A percentile compares a stretch with the other conserved stretches of the same genome.
Evolutionary conservation across 306 rosid species (phyloP).

Genomic region (Malus orientalis): DNA sequence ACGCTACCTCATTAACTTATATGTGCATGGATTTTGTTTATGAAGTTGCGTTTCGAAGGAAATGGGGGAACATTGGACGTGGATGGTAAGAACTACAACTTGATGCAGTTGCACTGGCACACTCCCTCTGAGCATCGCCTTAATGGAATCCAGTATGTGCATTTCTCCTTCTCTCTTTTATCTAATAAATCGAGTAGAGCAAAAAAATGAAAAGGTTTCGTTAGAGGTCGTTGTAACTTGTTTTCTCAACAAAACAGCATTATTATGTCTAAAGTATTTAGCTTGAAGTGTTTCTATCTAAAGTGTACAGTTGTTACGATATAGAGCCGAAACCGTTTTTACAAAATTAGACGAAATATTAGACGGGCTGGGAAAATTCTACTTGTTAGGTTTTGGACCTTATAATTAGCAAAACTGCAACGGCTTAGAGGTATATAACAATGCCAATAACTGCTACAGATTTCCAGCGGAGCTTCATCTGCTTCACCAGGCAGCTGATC

Average conservation of each 20-base stretch:
- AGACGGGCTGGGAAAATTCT: neutral
- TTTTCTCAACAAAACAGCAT: too few species aligned
- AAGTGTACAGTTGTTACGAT: too few species aligned
- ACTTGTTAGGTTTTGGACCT: neutral
- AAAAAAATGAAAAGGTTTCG: too few species aligned
- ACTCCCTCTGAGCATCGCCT: constrained; percentile 75
- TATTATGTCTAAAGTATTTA: too few species aligned
- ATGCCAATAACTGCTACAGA: constrained; percentile 16
- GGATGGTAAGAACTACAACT: constrained; percentile 45
- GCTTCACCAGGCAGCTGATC: constrained; percentile 48
- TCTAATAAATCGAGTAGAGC: too few species aligned
- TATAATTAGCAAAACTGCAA: neutral
- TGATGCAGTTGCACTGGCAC: constrained; percentile 83
- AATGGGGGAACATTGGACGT: constrained; percentile 35
- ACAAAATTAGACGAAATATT: too few species aligned
- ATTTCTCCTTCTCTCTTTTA: too few species aligned
- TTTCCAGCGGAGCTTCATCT: constrained; percentile 56
- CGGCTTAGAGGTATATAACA: neutral
- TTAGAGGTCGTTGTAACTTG: too few species aligned
- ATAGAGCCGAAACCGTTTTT: too few species aligned
- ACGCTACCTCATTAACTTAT: too few species aligned
- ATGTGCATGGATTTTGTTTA: neutral
- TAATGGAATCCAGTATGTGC: constrained; percentile 48
- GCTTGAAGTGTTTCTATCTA: too few species aligned
- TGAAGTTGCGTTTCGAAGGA: constrained; percentile 52